Percentiles rank a stretch among this genome's conserved stretches.
phyloP scores from a whole-genome alignment of 371 early-diverging fungal genomes.

The Rhizopus stolonifer region DNA sequence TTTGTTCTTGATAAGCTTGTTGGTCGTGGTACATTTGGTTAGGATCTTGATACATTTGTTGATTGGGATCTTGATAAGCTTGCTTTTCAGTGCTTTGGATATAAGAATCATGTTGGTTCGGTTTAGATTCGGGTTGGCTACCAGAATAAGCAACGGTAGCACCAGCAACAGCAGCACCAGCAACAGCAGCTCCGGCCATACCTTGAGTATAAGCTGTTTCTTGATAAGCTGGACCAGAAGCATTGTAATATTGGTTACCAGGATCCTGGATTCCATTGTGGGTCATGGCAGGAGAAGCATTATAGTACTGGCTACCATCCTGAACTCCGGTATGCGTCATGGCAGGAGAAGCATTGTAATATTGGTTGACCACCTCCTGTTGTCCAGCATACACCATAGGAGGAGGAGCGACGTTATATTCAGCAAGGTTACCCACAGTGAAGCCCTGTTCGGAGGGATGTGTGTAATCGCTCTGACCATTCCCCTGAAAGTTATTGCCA shows the following conservation, averaged over 20 bases:
- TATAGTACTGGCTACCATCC: constrained; percentile 15
- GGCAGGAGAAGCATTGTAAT: constrained; percentile 7
- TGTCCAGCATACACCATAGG: constrained; percentile 18
- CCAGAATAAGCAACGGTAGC: neutral
- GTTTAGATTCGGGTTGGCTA: neutral
- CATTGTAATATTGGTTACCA: too few species aligned
- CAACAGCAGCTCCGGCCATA: neutral
- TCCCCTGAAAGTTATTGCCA: neutral
- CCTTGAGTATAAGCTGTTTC: constrained; percentile 5
- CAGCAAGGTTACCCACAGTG: constrained; percentile 8
- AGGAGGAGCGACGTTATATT: constrained; percentile 4
- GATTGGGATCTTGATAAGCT: constrained; percentile 7
- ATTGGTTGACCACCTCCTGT: constrained; percentile 11
- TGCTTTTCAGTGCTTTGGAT: neutral
- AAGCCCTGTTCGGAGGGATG: constrained; percentile 15
- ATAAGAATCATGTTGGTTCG: constrained; percentile 3
- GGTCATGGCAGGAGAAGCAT: neutral
- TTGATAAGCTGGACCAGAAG: neutral
- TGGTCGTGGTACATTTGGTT: constrained; percentile 6
- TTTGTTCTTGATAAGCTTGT: constrained; percentile 5
- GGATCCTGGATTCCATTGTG: neutral
- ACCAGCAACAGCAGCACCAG: neutral
- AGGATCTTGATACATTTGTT: constrained; percentile 7
- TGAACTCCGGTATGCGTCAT: neutral
- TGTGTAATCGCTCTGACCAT: neutral